Conservation (phyloP, 2,329 filamentous ascomycete species). For the Colletotrichum sp. region DNA sequence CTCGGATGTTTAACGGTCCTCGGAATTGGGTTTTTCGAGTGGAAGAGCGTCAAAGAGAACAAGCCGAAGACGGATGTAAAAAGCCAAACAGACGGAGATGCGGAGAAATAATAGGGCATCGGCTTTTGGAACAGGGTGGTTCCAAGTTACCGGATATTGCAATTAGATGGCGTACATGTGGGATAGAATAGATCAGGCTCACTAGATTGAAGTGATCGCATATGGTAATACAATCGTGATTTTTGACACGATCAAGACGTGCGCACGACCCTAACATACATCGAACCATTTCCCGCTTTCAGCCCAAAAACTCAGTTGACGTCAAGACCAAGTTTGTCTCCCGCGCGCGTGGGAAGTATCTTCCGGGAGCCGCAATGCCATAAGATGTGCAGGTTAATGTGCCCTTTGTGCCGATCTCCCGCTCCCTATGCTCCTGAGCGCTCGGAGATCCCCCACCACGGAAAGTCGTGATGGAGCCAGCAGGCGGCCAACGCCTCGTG, state of each 20-base stretch:
- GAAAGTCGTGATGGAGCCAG: background rate
- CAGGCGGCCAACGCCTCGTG: background rate
- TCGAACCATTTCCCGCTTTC: background rate
- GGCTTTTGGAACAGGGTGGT: background rate
- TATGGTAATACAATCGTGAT: background rate
- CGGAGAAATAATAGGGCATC: background rate
- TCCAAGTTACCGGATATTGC: background rate
- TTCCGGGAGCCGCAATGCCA: background rate
- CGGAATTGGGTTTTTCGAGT: slow-evolving; percentile 12
- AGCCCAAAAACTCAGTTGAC: background rate
- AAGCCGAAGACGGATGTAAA: background rate
- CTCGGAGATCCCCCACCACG: background rate
- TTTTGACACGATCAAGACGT: background rate
- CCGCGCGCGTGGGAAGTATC: background rate
- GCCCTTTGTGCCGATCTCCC: slow-evolving; percentile 1
- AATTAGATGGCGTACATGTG: background rate
- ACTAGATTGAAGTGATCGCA: background rate
- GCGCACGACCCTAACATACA: background rate
- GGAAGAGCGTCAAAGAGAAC: slow-evolving; percentile 10
- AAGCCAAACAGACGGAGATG: background rate
- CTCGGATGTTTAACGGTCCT: background rate
- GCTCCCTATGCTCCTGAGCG: background rate
- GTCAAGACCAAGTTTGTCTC: background rate
- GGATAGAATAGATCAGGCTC: background rate
- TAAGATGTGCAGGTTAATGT: background rate